Percentiles rank a stretch among this genome's conserved stretches.
Conservation (phyloP, 1,284 basidiomycete genomes). For the Fomes fomentarius region DNA sequence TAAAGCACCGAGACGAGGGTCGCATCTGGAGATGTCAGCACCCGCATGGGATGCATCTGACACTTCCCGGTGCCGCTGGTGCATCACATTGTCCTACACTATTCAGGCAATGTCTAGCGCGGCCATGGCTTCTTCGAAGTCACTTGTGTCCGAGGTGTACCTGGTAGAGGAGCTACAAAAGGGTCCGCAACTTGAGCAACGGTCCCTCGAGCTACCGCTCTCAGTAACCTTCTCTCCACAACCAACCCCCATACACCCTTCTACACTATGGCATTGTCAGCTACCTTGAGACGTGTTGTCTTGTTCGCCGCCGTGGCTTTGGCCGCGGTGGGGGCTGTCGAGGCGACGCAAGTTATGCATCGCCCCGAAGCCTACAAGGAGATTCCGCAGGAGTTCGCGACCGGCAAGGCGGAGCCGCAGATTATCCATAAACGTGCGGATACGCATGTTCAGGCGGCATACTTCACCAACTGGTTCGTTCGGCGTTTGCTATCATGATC, state of each 20-base stretch:
- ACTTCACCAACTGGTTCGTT: slow-evolving; percentile 67
- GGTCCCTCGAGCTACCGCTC: background rate
- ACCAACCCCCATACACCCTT: background rate
- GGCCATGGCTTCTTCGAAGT: background rate
- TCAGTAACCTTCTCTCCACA: slow-evolving; percentile 1
- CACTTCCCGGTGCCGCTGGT: slow-evolving; percentile 1
- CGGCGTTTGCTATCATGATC: background rate
- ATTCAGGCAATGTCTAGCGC: background rate
- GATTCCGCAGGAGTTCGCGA: slow-evolving; percentile 40
- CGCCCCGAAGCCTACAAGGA: slow-evolving; percentile 53
- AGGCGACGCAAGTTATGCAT: slow-evolving; percentile 60
- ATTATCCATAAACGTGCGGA: slow-evolving; percentile 49
- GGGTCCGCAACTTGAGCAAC: background rate
- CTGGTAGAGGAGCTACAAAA: slow-evolving; percentile 9
- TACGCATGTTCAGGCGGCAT: slow-evolving; percentile 59
- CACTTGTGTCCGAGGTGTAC: background rate
- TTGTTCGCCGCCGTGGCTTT: slow-evolving; percentile 25
- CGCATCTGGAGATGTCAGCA: background rate
- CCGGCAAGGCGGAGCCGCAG: slow-evolving; percentile 43
- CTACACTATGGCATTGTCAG: slow-evolving; percentile 25
- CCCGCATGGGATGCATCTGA: slow-evolving; percentile 17
- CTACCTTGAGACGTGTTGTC: slow-evolving; percentile 24
- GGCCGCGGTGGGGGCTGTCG: slow-evolving; percentile 30
- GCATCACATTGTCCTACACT: background rate
- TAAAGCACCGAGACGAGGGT: slow-evolving; percentile 4